Conservation (phyloP, 768 basidiomycete genomes). For the Rhizopogon rudus region DNA sequence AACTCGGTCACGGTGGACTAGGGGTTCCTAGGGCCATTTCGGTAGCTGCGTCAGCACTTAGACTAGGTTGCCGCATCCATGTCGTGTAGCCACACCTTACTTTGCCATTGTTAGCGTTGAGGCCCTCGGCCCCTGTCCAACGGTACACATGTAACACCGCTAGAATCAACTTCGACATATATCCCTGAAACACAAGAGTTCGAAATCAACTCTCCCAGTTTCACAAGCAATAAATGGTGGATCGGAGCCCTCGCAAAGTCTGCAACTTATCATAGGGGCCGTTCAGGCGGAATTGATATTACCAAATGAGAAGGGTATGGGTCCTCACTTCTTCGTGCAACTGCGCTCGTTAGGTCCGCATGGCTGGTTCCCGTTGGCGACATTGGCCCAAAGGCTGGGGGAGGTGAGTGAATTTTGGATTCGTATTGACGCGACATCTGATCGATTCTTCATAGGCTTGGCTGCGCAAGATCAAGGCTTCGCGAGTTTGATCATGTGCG, state of each 20-base stretch:
- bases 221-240: slow-evolving; percentile 83
- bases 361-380: slow-evolving; percentile 44
- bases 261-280: slow-evolving; percentile 61
- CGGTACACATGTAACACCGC: slow-evolving; percentile 60
- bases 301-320: slow-evolving; percentile 52
- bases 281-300: slow-evolving; percentile 73
- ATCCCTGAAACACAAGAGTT: slow-evolving; percentile 63
- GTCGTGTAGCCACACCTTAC: too few species aligned
- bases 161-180: slow-evolving; percentile 78
- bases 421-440: too few species aligned
- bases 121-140: too few species aligned
- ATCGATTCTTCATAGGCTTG: slow-evolving; percentile 44
- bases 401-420: slow-evolving; percentile 25
- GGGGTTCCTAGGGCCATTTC: too few species aligned
- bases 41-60: too few species aligned
- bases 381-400: slow-evolving; percentile 41
- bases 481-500: slow-evolving; percentile 61
- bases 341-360: slow-evolving; percentile 53
- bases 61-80: too few species aligned
- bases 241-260: slow-evolving; percentile 68
- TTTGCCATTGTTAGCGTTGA: too few species aligned
- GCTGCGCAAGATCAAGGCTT: slow-evolving; percentile 62
- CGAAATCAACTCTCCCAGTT: slow-evolving; percentile 68
- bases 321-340: slow-evolving; percentile 74
- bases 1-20: slow-evolving; percentile 50